Conservation (phyloP, 2,329 filamentous ascomycete species). For the Aspergillus novoparasiticus region DNA sequence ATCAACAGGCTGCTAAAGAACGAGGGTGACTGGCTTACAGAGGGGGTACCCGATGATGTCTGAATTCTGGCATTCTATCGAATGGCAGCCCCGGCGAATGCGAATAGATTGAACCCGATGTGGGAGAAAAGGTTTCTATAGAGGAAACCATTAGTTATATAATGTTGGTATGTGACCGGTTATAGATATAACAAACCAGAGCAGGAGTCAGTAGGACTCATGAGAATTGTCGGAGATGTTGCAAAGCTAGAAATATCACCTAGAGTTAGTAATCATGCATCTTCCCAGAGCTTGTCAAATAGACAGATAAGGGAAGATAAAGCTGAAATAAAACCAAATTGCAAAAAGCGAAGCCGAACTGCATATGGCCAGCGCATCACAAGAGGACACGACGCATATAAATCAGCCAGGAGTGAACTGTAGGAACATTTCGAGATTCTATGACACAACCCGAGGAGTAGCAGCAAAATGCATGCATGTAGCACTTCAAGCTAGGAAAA, state of each 20-base stretch:
- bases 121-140: conserved; percentile 37
- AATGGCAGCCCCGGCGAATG: conserved; percentile 36
- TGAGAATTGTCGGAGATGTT: conserved; percentile 52
- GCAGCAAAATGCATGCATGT: conserved; percentile 30
- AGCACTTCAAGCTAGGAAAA: conserved; percentile 26
- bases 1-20: neutral
- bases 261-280: conserved; percentile 17
- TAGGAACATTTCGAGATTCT: conserved; percentile 13
- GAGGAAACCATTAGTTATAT: conserved; percentile 24
- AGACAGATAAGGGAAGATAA: neutral
- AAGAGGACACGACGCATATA: conserved; percentile 18
- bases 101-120: conserved; percentile 36
- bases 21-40: conserved; percentile 36
- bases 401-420: conserved; percentile 11
- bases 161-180: neutral
- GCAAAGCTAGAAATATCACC: conserved; percentile 51
- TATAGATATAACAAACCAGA: conserved; percentile 48
- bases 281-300: neutral
- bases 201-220: conserved; percentile 55
- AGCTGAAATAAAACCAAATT: conserved; percentile 4
- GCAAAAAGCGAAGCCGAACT: neutral
- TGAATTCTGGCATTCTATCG: conserved; percentile 43
- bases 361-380: conserved; percentile 9
- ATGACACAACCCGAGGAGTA: conserved; percentile 15
- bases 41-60: conserved; percentile 37